Evolutionary conservation across 192 early-diverging fungal genomes (phyloP).

Genomic region (Entophlyctis helioformis): DNA sequence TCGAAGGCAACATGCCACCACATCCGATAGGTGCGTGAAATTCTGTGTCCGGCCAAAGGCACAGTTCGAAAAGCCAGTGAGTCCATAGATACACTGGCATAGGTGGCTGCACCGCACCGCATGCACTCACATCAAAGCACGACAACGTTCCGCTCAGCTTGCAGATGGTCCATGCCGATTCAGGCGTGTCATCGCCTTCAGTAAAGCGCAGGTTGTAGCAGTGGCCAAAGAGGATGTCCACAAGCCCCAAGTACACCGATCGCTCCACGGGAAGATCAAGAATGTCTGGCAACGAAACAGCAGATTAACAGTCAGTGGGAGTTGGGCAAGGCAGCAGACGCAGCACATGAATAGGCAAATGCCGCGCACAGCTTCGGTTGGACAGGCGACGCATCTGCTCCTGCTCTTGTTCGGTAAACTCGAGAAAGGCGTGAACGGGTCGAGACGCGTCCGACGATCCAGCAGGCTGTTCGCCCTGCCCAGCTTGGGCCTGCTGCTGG

Average conservation of each 20-base stretch:
- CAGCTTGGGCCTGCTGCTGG: conserved; percentile 39
- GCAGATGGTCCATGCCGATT: conserved; percentile 83
- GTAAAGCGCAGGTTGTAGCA: conserved; percentile 76
- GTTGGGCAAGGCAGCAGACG: conserved; percentile 2
- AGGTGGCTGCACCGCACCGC: background rate
- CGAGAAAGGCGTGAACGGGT: conserved; percentile 13
- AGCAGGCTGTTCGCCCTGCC: background rate
- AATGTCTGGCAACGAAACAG: conserved; percentile 31
- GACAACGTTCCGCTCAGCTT: conserved; percentile 69
- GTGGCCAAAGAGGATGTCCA: conserved; percentile 89
- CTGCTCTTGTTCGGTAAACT: conserved; percentile 62
- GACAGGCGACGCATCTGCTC: conserved; percentile 65
- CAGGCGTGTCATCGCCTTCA: conserved; percentile 74
- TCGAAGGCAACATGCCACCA: too few species aligned
- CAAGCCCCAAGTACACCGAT: conserved; percentile 65
- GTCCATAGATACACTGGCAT: background rate
- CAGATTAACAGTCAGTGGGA: too few species aligned
- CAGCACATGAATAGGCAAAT: background rate
- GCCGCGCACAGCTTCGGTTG: conserved; percentile 59
- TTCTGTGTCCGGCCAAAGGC: too few species aligned
- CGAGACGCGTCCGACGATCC: conserved; percentile 1
- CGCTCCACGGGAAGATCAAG: conserved; percentile 48
- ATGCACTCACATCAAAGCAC: conserved; percentile 51
- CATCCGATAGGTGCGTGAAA: too few species aligned
- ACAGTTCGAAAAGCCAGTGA: too few species aligned